phyloP scores from a whole-genome alignment of 1,284 basidiomycete species.

The Somion occarium region DNA sequence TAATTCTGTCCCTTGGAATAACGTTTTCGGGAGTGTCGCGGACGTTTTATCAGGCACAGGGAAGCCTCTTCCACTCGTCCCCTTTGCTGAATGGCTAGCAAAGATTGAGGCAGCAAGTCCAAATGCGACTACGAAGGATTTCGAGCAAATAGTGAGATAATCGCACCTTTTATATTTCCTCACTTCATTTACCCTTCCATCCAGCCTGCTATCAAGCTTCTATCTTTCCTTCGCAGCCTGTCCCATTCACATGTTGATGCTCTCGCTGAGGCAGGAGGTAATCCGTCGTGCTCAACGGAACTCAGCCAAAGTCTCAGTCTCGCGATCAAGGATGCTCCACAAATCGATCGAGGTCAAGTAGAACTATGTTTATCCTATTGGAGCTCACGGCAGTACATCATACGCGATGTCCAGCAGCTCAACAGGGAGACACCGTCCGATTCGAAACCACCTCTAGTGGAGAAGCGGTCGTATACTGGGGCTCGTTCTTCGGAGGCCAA shows the following conservation, averaged over 20 bases:
- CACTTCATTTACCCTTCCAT: not conserved
- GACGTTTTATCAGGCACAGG: not conserved
- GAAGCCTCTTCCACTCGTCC: constrained; percentile 4
- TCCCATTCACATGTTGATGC: not conserved
- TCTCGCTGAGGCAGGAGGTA: not conserved
- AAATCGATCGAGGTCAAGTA: not conserved
- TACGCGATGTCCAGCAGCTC: no score
- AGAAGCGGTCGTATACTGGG: no score
- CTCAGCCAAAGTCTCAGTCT: not conserved
- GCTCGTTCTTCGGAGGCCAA: no score
- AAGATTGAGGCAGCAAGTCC: constrained; percentile 5
- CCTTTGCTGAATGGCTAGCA: constrained; percentile 7
- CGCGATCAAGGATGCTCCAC: not conserved
- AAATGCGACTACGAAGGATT: not conserved
- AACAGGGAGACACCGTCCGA: no score
- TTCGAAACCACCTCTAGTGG: no score
- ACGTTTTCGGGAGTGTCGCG: not conserved
- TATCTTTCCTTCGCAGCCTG: constrained; percentile 8
- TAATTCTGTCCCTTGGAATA: not conserved
- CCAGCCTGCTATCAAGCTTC: constrained; percentile 11
- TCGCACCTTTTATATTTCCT: no score
- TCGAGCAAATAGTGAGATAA: constrained; percentile 10
- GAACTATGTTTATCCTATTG: not conserved
- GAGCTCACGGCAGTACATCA: no score
- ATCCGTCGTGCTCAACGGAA: not conserved